Evolutionary conservation across 2,329 filamentous ascomycete species (phyloP), one percentile per base, ranked within the genome.

Genomic region (Neonectria magnoliae): DNA sequence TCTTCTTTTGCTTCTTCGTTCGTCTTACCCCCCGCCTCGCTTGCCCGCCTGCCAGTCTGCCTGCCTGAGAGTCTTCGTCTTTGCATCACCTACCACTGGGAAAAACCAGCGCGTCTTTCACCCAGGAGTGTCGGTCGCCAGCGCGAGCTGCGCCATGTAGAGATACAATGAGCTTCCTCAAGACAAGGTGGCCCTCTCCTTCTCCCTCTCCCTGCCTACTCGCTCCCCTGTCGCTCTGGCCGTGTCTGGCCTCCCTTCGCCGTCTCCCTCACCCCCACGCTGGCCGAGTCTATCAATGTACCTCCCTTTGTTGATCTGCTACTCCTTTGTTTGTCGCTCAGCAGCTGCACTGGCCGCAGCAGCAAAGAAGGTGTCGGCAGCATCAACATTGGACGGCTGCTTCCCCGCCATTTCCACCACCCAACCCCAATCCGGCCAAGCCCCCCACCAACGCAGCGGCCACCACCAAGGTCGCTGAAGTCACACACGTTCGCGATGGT

Each of bases 81-180:
- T 33, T 55, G 42, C 50, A 59, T 63, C 56, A 47, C 48, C 42
- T 45, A 29, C 25, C 47, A 9, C 18, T 18, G 13, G 31, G 31
- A n/a, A 50, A 48, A 25, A 7, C 22, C 47, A 51, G 53, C 48
- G 60, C 47, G 31, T 56, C 55, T 55, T n/a, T 27, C 29, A 55
- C 33, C 20, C 44, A 55, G 50, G 20, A 59, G 44, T 41, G 68
- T 57, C 64, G 38, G 45, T 68, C 52, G 57, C 63, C 69, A 68
- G 70, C 67, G 68, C 66, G 64, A 70, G 76, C 71, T 71, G 76
- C 75, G 78, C 74, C 75, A 80, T 80, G 79, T 77, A 68, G 71
- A 74, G 75, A 73, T 73, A 77, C 61, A 36, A 80, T 81, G 79
- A 81, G 79, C 75, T 81, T 82, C 71, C 78, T 82, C 73, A 82